Percentiles rank a stretch among this genome's conserved stretches.
These are phyloP conservation scores for Leccinum solheimii DNA, from an alignment of 1,284 basidiomycete species.

Conservation along the genomic window DNA sequence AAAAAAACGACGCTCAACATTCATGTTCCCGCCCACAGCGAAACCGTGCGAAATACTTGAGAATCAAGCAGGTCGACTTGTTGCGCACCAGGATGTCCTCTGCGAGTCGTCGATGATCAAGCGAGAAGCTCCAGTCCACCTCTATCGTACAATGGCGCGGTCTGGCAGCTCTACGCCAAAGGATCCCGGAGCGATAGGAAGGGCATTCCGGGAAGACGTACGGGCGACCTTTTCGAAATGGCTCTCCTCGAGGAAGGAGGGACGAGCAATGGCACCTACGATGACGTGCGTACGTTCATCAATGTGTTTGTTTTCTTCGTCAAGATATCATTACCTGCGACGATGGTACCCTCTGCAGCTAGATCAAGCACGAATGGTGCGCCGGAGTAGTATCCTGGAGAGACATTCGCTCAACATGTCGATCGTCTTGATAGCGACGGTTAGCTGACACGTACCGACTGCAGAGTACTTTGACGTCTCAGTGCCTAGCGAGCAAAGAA, in stretches of 20 bases:
- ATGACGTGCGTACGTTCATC: neutral
- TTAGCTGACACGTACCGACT: slow-evolving; percentile 35
- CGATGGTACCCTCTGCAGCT: slow-evolving; percentile 43
- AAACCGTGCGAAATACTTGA: slow-evolving; percentile 35
- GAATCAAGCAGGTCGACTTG: slow-evolving; percentile 28
- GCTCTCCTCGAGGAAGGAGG: slow-evolving; percentile 52
- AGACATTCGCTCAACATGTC: neutral
- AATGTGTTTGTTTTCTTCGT: neutral
- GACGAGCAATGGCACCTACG: slow-evolving; percentile 53
- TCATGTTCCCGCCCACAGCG: slow-evolving; percentile 24
- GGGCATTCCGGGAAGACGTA: slow-evolving; percentile 29
- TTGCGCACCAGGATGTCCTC: slow-evolving; percentile 32
- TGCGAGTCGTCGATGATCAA: slow-evolving; percentile 27
- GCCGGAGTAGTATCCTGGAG: slow-evolving; percentile 56
- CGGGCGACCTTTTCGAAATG: slow-evolving; percentile 49
- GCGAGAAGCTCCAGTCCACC: slow-evolving; percentile 25
- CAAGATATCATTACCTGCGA: slow-evolving; percentile 38
- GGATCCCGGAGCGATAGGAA: neutral
- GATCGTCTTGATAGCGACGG: too few species aligned
- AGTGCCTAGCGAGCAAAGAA: slow-evolving; percentile 9
- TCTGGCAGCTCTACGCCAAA: too few species aligned
- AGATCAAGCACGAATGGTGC: slow-evolving; percentile 50
- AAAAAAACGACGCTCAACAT: slow-evolving; percentile 4
- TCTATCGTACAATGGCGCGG: slow-evolving; percentile 28
- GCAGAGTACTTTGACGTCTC: slow-evolving; percentile 34